Base-by-base conservation (phyloP, 2,329 filamentous ascomycete genomes). In the Elsinoe batatas region DNA sequence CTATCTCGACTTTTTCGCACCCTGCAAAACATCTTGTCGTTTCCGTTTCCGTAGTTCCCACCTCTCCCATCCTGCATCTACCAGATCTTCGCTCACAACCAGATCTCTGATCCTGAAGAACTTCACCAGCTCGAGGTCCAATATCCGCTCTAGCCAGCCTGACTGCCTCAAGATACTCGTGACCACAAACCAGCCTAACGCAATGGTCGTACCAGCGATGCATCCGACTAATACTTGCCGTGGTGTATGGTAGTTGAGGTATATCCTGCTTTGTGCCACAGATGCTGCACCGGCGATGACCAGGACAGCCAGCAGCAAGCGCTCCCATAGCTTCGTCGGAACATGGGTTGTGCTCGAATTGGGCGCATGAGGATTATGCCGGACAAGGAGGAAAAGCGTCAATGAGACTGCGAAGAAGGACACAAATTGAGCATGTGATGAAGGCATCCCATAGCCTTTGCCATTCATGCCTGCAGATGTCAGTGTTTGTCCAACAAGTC, bases 401-500 rank as follows among this genome's bases (percentile, higher is more conserved):
- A 97, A 74, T 59, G 87, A 93, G 57, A 95, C 74, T 57, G 88
- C 85, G 79, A 95, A 97, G 76, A 89, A 98, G 56, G 86, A 80
- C 59, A 91, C 87, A 69, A 96, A 98, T 74, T 98, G 93, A 7
- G 93, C 87, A 72, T 98, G 93, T 36, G 91, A 96, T 6, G 81
- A 84, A 10, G 93, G 93, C 94, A 98, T 98, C 64, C 93, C 94
- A 68, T 98, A 98, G 61, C 93, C 93, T 70, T 95, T 95, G 56
- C 89, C 81, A 66, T 91, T 83, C 76, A 84, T 82, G 70, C 81
- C 80, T 83, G 61, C 20, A 50, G 15, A 12, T 37, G 18, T 17
- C 32, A 59, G 55, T 44, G 20, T 46, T 20, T 10, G 17, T 20
- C 5, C 11, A 17, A 42, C 22, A 6, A 5, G 15, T 38, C 36